Evolutionary conservation across 805 yeast species (phyloP).

Genomic region (Candida morakotiae): DNA sequence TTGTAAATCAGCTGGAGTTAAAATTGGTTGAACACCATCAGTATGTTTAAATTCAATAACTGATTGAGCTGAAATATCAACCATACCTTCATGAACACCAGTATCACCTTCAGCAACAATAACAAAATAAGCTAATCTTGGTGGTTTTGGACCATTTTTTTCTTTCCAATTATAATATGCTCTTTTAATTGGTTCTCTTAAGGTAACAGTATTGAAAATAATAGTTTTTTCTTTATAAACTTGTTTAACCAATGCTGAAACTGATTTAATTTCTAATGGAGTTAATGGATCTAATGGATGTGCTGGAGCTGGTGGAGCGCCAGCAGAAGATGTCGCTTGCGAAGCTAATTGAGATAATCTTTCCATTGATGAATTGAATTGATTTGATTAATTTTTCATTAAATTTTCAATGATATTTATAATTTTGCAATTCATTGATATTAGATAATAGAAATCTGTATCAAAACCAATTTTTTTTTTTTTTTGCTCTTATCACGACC

Average conservation of each 20-base stretch:
- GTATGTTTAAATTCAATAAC: conserved; percentile 45
- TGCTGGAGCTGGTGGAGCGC: conserved; percentile 51
- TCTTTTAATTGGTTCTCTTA: conserved; percentile 66
- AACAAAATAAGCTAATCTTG: conserved; percentile 65
- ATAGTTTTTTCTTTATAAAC: conserved; percentile 43
- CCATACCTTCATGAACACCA: conserved; percentile 70
- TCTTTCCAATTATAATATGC: conserved; percentile 66
- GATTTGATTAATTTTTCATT: neutral
- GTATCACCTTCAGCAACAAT: conserved; percentile 52
- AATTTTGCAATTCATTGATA: no score
- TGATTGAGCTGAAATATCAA: conserved; percentile 48
- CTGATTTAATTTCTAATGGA: conserved; percentile 56
- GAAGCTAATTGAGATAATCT: conserved; percentile 61
- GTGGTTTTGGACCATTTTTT: conserved; percentile 55
- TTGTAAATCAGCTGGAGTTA: conserved; percentile 65
- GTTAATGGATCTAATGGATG: conserved; percentile 75
- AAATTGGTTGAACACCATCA: conserved; percentile 69
- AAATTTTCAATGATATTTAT: no score
- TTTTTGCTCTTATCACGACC: conserved; percentile 4
- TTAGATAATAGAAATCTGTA: no score
- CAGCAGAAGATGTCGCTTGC: conserved; percentile 54
- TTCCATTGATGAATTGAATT: conserved; percentile 40
- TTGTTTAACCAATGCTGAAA: conserved; percentile 48
- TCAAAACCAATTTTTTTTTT: no score
- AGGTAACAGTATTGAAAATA: conserved; percentile 64